Evolutionary conservation across 345 rosid species (phyloP), one percentile per base, ranked within the genome.

Genomic region (Aurinia saxatilis): DNA sequence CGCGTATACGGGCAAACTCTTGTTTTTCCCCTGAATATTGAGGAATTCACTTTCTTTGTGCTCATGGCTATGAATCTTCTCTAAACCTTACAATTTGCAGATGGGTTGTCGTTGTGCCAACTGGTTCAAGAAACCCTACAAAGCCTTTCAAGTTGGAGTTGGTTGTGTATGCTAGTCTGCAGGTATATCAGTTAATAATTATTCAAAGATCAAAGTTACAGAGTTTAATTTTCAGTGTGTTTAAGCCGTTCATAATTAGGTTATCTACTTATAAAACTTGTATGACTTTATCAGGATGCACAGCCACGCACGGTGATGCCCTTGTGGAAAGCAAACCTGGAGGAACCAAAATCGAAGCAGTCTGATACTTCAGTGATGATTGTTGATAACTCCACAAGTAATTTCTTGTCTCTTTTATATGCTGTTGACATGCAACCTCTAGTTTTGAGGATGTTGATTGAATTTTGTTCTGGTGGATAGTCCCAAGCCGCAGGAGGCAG

Each of bases 291-390:
- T 48, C 91, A 95, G 97, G 97, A 90, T 77, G 85, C 96, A 44
- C 82, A 69, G 66, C 99, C 97, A 39, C 96, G 95, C 12, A 75
- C 77, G 0, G 51, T 84, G 55, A 79, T 90, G 60, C 80, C 92
- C 25, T 70, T 95, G 80, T 88, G 99, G 96, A 90, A 74, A 74
- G 95, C 92, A 25, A 86, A 84, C 78, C 66, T 95, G 72, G 95
- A 88, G 74, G 93, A 84, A 57, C 84, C 83, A 65, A 88, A 86
- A 74, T 67, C 62, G 27, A 79, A 84, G 65, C 92, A 67, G 65
- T 68, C 83, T 63, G 97, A 95, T 76, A 72, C 91, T 55, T 79
- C 97, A 13, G 95, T 90, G 70, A 73, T 74, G 75, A 86, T 95
- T 70, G 75, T 75, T 51, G 95, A 90, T 41, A 80, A 74, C 68